These are phyloP conservation scores for Castanopsis chinensis DNA, from an alignment of 306 rosid genomes.

Conservation along the genomic window DNA sequence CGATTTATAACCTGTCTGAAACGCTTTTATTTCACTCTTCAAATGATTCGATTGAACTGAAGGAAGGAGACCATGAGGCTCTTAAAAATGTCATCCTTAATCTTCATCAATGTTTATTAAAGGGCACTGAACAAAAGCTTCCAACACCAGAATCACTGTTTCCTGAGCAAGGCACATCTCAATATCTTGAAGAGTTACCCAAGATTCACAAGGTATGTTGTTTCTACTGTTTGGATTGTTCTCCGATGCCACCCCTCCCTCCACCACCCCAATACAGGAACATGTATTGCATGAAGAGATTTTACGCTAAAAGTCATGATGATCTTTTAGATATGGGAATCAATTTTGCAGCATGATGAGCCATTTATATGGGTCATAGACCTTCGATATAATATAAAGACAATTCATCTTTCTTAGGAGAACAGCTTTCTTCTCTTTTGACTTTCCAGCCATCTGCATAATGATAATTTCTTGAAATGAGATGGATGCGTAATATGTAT, in stretches of 20 bases:
- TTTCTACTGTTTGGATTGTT: slow-evolving; percentile 12
- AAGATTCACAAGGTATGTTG: slow-evolving; percentile 49
- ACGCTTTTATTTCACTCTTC: slow-evolving; percentile 56
- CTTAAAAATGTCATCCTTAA: slow-evolving; percentile 54
- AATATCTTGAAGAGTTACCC: slow-evolving; percentile 24
- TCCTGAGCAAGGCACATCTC: slow-evolving; percentile 35
- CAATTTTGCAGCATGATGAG: not conserved
- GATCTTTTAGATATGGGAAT: not conserved
- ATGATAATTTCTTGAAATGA: not conserved
- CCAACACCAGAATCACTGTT: slow-evolving; percentile 28
- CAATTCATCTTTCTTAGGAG: not conserved
- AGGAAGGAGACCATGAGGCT: slow-evolving; percentile 40
- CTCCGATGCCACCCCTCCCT: too few relatives aligned
- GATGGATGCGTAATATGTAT: not conserved
- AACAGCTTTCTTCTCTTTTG: not conserved
- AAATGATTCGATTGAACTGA: slow-evolving; percentile 39
- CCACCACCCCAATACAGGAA: not conserved
- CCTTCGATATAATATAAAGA: not conserved
- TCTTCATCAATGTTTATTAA: slow-evolving; percentile 51
- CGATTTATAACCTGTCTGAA: slow-evolving; percentile 59
- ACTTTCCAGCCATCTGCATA: not conserved
- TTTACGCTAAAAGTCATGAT: not conserved
- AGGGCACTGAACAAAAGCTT: slow-evolving; percentile 34
- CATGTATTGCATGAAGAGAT: not conserved
- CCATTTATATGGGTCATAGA: not conserved